Evolutionary conservation across 495 filamentous ascomycete genomes (phyloP).

Genomic region (Niebla homalea): DNA sequence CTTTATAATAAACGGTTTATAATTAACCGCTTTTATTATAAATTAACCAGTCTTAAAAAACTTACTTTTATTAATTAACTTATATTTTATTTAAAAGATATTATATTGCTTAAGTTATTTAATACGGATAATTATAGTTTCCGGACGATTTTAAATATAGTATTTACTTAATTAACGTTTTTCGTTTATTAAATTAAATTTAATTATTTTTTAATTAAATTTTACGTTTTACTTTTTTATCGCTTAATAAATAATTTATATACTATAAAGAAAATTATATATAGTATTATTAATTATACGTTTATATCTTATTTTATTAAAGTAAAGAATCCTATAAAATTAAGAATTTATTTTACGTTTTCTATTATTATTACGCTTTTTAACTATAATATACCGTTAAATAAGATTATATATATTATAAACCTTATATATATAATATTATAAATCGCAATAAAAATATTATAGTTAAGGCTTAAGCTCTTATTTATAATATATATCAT

Average conservation of each 20-base stretch:
- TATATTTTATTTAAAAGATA: background rate
- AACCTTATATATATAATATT: background rate
- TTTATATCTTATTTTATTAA: slow-evolving; percentile 6
- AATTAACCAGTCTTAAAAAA: background rate
- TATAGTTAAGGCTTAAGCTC: background rate
- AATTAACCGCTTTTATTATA: background rate
- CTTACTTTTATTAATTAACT: background rate
- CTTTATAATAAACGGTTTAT: background rate
- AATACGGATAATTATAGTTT: background rate
- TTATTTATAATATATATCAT: background rate
- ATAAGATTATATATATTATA: background rate
- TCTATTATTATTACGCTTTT: background rate
- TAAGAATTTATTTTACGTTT: slow-evolving; percentile 1
- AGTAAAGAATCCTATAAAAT: background rate
- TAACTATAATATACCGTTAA: background rate
- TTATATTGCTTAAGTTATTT: background rate
- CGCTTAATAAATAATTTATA: background rate
- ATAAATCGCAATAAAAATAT: background rate
- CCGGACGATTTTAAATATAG: background rate
- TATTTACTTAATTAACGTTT: background rate
- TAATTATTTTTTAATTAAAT: slow-evolving; percentile 1
- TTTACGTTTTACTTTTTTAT: slow-evolving; percentile 3
- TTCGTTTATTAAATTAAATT: background rate
- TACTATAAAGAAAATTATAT: background rate
- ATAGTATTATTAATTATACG: background rate